Conservation (phyloP, 768 basidiomycete species). For the Cystofilobasidium ferigula region DNA sequence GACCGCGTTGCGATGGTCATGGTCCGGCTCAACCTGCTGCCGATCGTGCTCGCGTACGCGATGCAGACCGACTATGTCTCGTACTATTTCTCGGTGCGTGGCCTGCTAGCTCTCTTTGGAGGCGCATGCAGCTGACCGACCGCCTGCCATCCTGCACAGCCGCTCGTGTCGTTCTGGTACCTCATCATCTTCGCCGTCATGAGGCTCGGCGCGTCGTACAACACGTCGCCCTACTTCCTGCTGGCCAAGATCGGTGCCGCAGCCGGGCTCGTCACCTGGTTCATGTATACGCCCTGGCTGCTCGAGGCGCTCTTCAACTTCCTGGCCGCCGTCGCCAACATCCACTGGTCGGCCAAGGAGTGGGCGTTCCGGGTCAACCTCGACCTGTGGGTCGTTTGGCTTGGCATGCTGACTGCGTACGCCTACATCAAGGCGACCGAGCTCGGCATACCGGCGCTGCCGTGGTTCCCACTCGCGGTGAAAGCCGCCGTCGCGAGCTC, state of each 20-base stretch:
- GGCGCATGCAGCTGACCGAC: not conserved
- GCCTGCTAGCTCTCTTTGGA: no score
- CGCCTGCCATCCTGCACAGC: slow-evolving; percentile 46
- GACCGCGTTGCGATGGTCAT: slow-evolving; percentile 63
- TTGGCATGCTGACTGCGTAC: slow-evolving; percentile 69
- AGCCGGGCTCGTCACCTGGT: slow-evolving; percentile 51
- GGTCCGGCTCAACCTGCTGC: slow-evolving; percentile 71
- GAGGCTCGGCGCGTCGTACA: slow-evolving; percentile 57
- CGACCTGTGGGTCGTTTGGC: slow-evolving; percentile 79
- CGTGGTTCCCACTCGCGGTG: slow-evolving; percentile 51
- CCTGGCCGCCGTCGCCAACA: slow-evolving; percentile 55
- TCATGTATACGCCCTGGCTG: slow-evolving; percentile 55
- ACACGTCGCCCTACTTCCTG: slow-evolving; percentile 58
- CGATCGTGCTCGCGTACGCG: slow-evolving; percentile 67
- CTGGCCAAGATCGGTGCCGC: slow-evolving; percentile 60
- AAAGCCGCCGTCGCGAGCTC: slow-evolving; percentile 48
- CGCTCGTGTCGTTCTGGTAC: slow-evolving; percentile 80
- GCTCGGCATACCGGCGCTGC: slow-evolving; percentile 55
- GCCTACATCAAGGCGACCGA: slow-evolving; percentile 66
- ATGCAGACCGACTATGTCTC: slow-evolving; percentile 76
- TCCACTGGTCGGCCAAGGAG: slow-evolving; percentile 73
- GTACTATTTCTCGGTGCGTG: slow-evolving; percentile 47
- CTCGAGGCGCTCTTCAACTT: slow-evolving; percentile 55
- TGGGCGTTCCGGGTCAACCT: slow-evolving; percentile 81
- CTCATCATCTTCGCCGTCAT: slow-evolving; percentile 74